Evolutionary conservation across 164 flowering plant species (phyloP), one percentile per base, ranked within the genome.

Genomic region (Sedum album): DNA sequence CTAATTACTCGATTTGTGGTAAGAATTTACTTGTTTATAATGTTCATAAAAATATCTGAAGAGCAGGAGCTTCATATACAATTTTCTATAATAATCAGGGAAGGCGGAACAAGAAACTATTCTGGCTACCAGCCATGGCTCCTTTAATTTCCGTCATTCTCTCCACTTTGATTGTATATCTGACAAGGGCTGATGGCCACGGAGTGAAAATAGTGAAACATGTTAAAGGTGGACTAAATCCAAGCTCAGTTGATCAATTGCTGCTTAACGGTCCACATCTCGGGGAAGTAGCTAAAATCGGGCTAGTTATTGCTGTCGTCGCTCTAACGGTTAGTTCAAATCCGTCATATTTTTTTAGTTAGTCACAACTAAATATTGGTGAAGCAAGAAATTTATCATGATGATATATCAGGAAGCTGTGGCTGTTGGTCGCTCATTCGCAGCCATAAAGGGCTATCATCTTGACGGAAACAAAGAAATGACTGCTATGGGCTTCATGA

Each of bases 391-490:
- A 35, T 65, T 2, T 36, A 44, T 41, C 31, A 10, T 42, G 31
- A 11, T 51, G 5, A 6, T 21, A 6, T 51, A 21, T 51, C 36
- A 91, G 97, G 97, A 91, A 77, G 93, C 91, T 25, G 82, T 88
- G 68, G 95, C 95, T 9, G 90, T 91, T 18, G 93, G 95, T 15
- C 78, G 97, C 41, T 85, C 90, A 17, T 89, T 91, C 75, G 90
- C 97, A 26, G 69, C 88, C 1, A 36, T 89, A 17, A 82, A 83
- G 70, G 86, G 85, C n/a, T 87, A 91, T 71, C 87, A 85, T 41
- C 79, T 91, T 31, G 91, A 91, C 73, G 97, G 94, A 31, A 91
- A 88, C 81, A 88, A 88, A 74, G 97, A 91, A 62, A 89, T 89
- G 94, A 71, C 85, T 21, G 91, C 97, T 20, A 75, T 89, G 61